These are phyloP conservation scores for Diutina rugosa DNA, from an alignment of 1,139 yeast genomes.

Conservation along the genomic window DNA sequence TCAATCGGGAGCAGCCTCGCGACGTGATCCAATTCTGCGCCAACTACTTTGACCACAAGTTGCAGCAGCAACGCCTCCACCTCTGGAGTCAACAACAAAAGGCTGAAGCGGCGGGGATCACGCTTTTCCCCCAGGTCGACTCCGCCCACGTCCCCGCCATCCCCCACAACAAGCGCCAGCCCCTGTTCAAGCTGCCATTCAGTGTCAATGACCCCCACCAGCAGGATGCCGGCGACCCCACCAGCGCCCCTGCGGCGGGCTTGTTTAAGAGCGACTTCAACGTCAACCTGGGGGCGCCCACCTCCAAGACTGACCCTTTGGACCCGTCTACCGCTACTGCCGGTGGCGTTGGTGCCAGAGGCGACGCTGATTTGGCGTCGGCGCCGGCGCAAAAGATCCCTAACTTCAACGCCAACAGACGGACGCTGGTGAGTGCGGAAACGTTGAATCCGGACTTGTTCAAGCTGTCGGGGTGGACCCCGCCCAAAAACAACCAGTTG, in stretches of 20 bases:
- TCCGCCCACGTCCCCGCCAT: constrained; percentile 13
- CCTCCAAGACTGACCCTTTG: constrained; percentile 13
- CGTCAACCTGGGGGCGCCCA: constrained; percentile 15
- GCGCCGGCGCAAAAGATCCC: constrained; percentile 23
- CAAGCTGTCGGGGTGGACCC: constrained; percentile 55
- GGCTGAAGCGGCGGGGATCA: constrained; percentile 41
- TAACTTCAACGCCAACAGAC: constrained; percentile 66
- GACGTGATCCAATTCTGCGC: constrained; percentile 69
- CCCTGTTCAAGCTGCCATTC: constrained; percentile 53
- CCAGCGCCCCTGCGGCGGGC: constrained; percentile 3
- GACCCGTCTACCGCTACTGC: not conserved
- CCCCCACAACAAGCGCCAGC: constrained; percentile 20
- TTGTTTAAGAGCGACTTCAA: constrained; percentile 34
- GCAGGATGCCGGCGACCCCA: constrained; percentile 12
- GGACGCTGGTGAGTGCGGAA: constrained; percentile 84
- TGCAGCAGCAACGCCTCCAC: constrained; percentile 47
- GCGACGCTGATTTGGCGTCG: not conserved
- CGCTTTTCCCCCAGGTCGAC: constrained; percentile 29
- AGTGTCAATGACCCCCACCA: constrained; percentile 53
- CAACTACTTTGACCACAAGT: constrained; percentile 48
- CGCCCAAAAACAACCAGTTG: constrained; percentile 51
- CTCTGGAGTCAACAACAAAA: constrained; percentile 40
- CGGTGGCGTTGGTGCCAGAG: not conserved
- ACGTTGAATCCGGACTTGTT: constrained; percentile 46
- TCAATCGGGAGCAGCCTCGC: constrained; percentile 47